These are phyloP conservation scores for Amanita molliuscula DNA, from an alignment of 768 basidiomycete genomes.

Conservation along the genomic window DNA sequence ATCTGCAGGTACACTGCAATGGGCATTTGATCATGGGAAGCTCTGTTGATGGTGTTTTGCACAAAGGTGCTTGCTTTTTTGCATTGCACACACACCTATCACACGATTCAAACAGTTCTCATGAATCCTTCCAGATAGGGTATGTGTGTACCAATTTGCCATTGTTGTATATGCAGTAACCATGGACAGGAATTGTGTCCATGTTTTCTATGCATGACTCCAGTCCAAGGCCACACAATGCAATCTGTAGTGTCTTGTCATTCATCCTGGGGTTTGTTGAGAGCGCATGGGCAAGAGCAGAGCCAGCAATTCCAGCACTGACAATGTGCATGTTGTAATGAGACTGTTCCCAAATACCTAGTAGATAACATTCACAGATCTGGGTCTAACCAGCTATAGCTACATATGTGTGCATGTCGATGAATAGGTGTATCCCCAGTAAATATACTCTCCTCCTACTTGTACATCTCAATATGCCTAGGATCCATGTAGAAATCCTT, in stretches of 20 bases:
- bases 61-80: slow-evolving; percentile 13
- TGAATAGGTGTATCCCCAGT: neutral
- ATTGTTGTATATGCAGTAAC: slow-evolving; percentile 72
- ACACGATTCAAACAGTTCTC: slow-evolving; percentile 44
- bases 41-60: too few species aligned
- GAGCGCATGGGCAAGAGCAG: slow-evolving; percentile 78
- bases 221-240: slow-evolving; percentile 69
- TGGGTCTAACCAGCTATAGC: too few species aligned
- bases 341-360: neutral
- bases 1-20: too few species aligned
- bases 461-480: neutral
- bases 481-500: neutral
- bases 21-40: too few species aligned
- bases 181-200: slow-evolving; percentile 70
- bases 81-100: slow-evolving; percentile 56
- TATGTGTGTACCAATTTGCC: slow-evolving; percentile 70
- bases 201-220: slow-evolving; percentile 73
- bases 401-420: too few species aligned
- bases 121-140: slow-evolving; percentile 66
- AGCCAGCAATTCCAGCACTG: slow-evolving; percentile 88
- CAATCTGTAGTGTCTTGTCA: slow-evolving; percentile 58
- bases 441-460: neutral
- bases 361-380: too few species aligned
- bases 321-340: slow-evolving; percentile 77
- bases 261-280: slow-evolving; percentile 38